phyloP scores from a whole-genome alignment of 805 yeast genomes.

The Clavispora fructus region DNA sequence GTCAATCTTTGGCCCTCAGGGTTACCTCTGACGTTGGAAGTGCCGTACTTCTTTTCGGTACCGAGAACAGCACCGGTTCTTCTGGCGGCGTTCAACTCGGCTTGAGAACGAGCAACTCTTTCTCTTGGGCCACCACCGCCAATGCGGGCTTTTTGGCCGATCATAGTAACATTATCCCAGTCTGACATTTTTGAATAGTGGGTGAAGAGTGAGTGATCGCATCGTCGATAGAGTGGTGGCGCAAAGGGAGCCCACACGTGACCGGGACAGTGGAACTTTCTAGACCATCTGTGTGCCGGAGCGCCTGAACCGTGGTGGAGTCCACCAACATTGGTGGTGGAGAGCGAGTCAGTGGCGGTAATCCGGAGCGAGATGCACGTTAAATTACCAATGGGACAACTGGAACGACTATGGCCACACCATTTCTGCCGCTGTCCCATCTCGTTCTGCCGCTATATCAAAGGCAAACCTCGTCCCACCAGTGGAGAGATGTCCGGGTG shows the following conservation, averaged over 20 bases:
- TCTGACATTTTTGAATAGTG: conserved; percentile 44
- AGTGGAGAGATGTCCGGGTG: no score
- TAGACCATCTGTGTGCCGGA: background rate
- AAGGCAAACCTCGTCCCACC: no score
- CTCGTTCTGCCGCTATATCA: no score
- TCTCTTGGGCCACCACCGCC: conserved; percentile 89
- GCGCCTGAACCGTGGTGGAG: no score
- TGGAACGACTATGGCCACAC: no score
- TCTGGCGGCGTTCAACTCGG: conserved; percentile 88
- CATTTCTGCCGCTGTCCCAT: no score
- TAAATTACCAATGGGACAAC: no score
- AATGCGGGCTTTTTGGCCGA: conserved; percentile 83
- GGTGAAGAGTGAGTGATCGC: conserved; percentile 1
- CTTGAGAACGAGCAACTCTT: conserved; percentile 70
- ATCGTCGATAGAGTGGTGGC: background rate
- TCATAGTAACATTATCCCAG: conserved; percentile 89
- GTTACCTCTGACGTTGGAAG: conserved; percentile 53
- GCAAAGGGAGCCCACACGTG: background rate
- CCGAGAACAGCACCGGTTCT: conserved; percentile 85
- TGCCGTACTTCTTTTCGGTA: conserved; percentile 87
- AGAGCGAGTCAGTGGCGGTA: no score
- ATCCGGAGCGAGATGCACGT: no score
- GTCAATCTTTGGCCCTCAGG: conserved; percentile 95
- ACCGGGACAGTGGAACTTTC: background rate
- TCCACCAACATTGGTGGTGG: no score